Evolutionary conservation across 129 eudicot species (phyloP), one percentile per base, ranked within the genome.

Genomic region (Sambucus nigra): DNA sequence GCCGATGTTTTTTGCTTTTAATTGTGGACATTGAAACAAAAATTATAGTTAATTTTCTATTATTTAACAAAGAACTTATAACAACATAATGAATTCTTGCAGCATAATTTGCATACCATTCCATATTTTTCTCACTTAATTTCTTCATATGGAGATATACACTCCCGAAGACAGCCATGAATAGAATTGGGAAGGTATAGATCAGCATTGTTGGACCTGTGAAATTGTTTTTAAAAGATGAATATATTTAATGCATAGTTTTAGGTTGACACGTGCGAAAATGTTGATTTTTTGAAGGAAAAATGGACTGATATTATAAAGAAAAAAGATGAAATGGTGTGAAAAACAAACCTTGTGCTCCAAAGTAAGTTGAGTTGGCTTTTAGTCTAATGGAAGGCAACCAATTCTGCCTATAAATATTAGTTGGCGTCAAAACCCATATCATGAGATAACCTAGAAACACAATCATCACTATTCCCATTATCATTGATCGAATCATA

Each of bases 81-180:
- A 17, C 2, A 24, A 29, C 16, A 7, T 16, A 19, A 24, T 14
- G n/a, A 0, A 39, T 14, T 35, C 12, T 1, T 2, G 10, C 25
- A 5, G 12, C 17, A 38, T 1, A 16, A 21, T 48, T 20, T 18
- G 23, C 24, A 5, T 77, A 74, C 79, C 80, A 49, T 61, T 68
- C 41, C 3, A 27, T 24, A 0, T 24, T 22, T 19, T 59, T 55
- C 32, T 44, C 25, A 40, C 21, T 63, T 12, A 60, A 22, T 38
- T 60, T 67, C 53, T 77, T 81, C 11, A 88, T 44, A 61, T 89
- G 95, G 25, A 85, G 78, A 73, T 85, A 81, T 0, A 81, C 47
- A 21, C 79, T 70, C 3, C 80, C 88, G 59, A 73, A 9, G 1
- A 69, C 78, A 35, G 98, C 94, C 59, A 82, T 65, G 57, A 85